Base-by-base conservation (phyloP, 805 yeast genomes). In the Teunomyces lycoperdinae region DNA sequence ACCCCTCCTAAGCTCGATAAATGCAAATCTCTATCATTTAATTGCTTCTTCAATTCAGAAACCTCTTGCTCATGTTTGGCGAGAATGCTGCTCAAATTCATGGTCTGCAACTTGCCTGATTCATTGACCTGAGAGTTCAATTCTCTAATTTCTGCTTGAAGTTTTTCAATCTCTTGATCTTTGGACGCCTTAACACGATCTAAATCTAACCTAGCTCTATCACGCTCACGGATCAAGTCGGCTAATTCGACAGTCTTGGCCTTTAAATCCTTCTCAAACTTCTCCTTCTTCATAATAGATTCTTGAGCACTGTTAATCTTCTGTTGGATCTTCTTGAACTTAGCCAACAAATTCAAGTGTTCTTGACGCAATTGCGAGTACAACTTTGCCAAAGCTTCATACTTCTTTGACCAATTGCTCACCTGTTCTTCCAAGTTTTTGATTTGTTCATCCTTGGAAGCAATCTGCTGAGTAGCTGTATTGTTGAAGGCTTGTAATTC, bases 321-420 rank as follows among this genome's bases (percentile, higher is more conserved):
- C 55, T 89, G 87, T 67, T 89, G 95, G 42, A 85, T 76, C 56
- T 85, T 84, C 63, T 91, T 90, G 62, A 85, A 85, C 61, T 85
- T 85, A 44, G 86, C 76, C 61, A 91, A 76, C 47, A 90, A 68
- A 52, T 84, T 86, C 59, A 91, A 75, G 62, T 91, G 97, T 67
- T 91, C 97, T 67, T 88, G 95, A 61, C 97, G 85, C 56, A 91
- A 74, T 67, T 90, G 96, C 1, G 96, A 84, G 65, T 91, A 91
- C 54, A 91, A 74, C 60, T 89, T 89, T 5, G 97, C 97, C 52
- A 91, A 75, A 0, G 94, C 78, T 61, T 90, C 96, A 67, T 91
- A 91, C 70, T 91, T 91, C 46, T 80, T 80, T 52, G 87, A 82
- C 96, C 96, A 91, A 51, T 80, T 78, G 26, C 66, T 71, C 36